Evolutionary conservation across 495 filamentous ascomycete genomes (phyloP), one percentile per base, ranked within the genome.

Genomic region (Lasiosphaeriaceae sp.): DNA sequence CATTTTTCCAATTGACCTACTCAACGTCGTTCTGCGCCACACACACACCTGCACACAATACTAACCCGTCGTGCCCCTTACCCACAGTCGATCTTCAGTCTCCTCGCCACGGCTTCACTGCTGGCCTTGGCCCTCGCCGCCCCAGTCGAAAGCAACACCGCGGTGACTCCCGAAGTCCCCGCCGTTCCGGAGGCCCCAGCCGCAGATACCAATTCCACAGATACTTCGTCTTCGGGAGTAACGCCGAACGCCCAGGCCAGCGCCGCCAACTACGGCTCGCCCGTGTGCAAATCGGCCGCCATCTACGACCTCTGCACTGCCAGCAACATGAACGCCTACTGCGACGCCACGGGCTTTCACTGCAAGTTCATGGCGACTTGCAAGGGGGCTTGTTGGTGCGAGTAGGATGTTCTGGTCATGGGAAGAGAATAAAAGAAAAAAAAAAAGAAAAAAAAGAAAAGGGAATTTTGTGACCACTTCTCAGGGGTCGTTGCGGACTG

Each of bases 331-430:
- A 9, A 35, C 1, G 55, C 61, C 4, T 66, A 66, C 23, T 66
- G 64, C 29, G 58, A 64, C 20, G 50, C n/a, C 22, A 29, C 22
- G 2, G 64, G 64, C 1, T 66, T 66, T 34, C 61, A 66, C 22
- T 37, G 29, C 55, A 47, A 59, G 39, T 52, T 64, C 8, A 58
- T 56, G 57, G 52, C 52, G 24, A 57, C 47, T 45, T 66, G 63
- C 52, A 37, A 56, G 39, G 39, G 34, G 2, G 7, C 16, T 11
- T 64, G 61, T 23, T 60, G 45, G 50, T 64, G 61, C 23, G 54
- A 43, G 21, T 43, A 43, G 39, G n/a, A 17, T 17, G n/a, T 43
- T 17, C 14, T 6, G 26, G 26, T 6, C 31, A 35, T 12, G 12
- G 12, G 31, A 35, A 35, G 12, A 35, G n/a, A n/a, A 35, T 35